Evolutionary conservation across 176 grass and related monocot genomes (phyloP).

Genomic region (Carex littledalei): DNA sequence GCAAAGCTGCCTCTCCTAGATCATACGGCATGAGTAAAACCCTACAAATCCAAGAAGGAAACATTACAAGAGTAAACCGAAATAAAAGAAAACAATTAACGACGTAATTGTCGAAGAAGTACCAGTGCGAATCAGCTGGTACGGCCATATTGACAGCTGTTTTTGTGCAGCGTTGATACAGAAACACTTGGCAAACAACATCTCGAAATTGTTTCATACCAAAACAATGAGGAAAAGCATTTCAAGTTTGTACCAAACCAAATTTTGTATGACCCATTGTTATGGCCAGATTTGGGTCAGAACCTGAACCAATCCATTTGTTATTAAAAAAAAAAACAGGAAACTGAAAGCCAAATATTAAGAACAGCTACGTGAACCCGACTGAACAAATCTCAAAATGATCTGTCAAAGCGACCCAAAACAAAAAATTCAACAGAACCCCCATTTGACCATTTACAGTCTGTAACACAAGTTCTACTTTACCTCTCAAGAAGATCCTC

Average conservation of each 20-base stretch:
- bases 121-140: neutral
- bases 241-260: neutral
- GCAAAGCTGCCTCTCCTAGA: conserved; percentile 28
- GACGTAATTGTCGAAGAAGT: neutral
- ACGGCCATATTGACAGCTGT: neutral
- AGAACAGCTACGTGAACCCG: neutral
- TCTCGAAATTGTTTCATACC: neutral
- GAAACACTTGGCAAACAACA: neutral
- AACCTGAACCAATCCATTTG: neutral
- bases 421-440: neutral
- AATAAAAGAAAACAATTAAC: neutral
- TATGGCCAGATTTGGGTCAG: neutral
- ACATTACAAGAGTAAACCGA: neutral
- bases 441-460: neutral
- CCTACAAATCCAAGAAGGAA: conserved; percentile 11
- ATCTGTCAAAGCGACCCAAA: neutral
- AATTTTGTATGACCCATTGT: neutral
- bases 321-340: no score
- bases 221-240: neutral
- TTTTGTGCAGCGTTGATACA: neutral
- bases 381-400: neutral
- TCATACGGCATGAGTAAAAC: conserved; percentile 31
- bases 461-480: neutral
- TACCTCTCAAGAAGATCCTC: conserved; percentile 85
- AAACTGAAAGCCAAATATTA: no score